Base-by-base conservation (phyloP, 2,329 filamentous ascomycete genomes). In the Macroventuria anomochaeta region DNA sequence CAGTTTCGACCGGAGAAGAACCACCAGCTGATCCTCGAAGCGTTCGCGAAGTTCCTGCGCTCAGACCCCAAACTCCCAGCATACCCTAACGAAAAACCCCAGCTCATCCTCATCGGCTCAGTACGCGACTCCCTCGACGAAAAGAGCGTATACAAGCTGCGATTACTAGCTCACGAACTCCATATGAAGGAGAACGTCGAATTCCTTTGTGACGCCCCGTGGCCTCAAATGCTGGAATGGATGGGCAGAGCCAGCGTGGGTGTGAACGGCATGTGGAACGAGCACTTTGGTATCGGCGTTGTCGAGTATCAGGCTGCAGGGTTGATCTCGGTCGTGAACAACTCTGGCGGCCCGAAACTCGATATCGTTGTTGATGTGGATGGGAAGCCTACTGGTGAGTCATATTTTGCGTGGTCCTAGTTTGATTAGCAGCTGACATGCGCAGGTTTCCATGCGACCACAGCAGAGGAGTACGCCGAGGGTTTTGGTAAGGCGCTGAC, bases 1-100 rank as follows among this genome's bases (percentile, higher is more conserved):
- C 95, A 99, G 74, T 99, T 99, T 74, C 88, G 95, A 0, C 93
- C 95, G 0, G 95, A 99, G 75, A 99, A 99, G 81, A 96, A 97
- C 74, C 95, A 99, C 77, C 81, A 88, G 31, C 84, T 96, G 20
- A 89, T 99, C 48, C 79, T 99, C 34, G 85, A 90, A 64, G 87
- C 95, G 0, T 99, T 97, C 69, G 85, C 91, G 26, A 79, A 86
- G 46, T 93, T 96, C 68, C 76, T 91, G 57, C 57, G 64, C 17
- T 66, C 65, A 7, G 58, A 69, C 3, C 65, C 63, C 10, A 58
- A 58, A 15, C 64, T 70, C 42, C 60, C 64, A 15, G 55, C 69
- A 12, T 73, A 84, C 82, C 29, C 80, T 80, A 18, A 78, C 77
- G 53, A 67, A 58, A 59, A 63, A 44, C 92, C 84, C 0, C 87